phyloP scores from a whole-genome alignment of 441 rosid species.

The Pelargonium cotyledonis region DNA sequence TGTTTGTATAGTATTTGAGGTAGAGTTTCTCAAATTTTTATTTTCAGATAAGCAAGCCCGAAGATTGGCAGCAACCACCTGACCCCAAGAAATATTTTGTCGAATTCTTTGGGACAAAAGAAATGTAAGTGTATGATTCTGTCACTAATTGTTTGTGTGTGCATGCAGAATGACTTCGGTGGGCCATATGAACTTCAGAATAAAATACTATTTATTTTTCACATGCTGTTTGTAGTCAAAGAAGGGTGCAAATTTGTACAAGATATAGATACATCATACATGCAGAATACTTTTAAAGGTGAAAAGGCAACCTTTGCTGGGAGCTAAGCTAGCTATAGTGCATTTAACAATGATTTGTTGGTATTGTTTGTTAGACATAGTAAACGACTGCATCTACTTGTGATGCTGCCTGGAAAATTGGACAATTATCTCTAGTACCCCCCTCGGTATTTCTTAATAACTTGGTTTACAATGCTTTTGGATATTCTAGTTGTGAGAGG shows the following conservation, averaged over 20 bases:
- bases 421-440: too few relatives aligned
- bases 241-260: neutral
- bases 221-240: neutral
- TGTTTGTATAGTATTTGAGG: constrained; percentile 15
- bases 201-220: neutral
- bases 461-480: neutral
- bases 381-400: too few relatives aligned
- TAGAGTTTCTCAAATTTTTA: constrained; percentile 23
- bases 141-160: constrained; percentile 9
- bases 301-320: neutral
- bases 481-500: neutral
- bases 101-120: constrained; percentile 88
- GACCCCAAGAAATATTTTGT: constrained; percentile 93
- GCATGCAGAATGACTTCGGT: constrained; percentile 7
- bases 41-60: constrained; percentile 82
- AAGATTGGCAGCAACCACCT: constrained; percentile 68
- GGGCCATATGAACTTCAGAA: neutral
- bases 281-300: too few relatives aligned
- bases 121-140: constrained; percentile 62
- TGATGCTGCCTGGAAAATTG: too few relatives aligned
- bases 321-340: neutral
- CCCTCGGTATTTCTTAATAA: neutral
- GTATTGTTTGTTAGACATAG: too few relatives aligned
- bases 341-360: too few relatives aligned
- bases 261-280: neutral